These are phyloP conservation scores for Brettanomyces nanus DNA, from an alignment of 805 yeast genomes.

Conservation along the genomic window DNA sequence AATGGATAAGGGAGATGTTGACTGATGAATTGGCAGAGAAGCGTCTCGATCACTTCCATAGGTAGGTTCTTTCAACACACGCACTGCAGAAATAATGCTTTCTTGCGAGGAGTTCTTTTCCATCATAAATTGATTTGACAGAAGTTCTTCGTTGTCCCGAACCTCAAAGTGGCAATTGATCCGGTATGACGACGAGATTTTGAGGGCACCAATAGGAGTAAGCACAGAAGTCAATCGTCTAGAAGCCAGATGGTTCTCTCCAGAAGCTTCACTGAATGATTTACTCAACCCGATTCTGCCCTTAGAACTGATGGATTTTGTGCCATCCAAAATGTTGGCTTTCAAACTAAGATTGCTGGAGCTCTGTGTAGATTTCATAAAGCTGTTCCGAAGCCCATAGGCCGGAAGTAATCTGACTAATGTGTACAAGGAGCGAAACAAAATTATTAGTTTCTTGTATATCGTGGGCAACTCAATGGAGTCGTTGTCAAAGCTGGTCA, in stretches of 20 bases:
- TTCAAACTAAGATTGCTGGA: conserved; percentile 34
- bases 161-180: conserved; percentile 59
- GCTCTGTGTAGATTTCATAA: conserved; percentile 27
- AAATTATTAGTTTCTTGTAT: conserved; percentile 65
- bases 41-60: no score
- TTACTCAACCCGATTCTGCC: conserved; percentile 83
- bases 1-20: no score
- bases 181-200: conserved; percentile 74
- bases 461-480: conserved; percentile 54
- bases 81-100: conserved; percentile 1
- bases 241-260: conserved; percentile 28
- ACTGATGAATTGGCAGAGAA: no score
- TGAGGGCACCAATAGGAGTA: conserved; percentile 68
- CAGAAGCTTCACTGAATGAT: conserved; percentile 29
- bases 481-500: conserved; percentile 29
- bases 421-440: conserved; percentile 69
- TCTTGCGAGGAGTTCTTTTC: neutral
- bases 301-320: conserved; percentile 66
- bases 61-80: neutral
- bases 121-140: conserved; percentile 32
- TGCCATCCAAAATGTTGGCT: conserved; percentile 65
- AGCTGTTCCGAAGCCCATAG: conserved; percentile 43
- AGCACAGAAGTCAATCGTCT: conserved; percentile 60
- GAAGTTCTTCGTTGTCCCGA: conserved; percentile 55
- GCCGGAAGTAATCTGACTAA: conserved; percentile 64